Evolutionary conservation across 306 rosid genomes (phyloP).

Genomic region (Astragalus glycyphyllos): DNA sequence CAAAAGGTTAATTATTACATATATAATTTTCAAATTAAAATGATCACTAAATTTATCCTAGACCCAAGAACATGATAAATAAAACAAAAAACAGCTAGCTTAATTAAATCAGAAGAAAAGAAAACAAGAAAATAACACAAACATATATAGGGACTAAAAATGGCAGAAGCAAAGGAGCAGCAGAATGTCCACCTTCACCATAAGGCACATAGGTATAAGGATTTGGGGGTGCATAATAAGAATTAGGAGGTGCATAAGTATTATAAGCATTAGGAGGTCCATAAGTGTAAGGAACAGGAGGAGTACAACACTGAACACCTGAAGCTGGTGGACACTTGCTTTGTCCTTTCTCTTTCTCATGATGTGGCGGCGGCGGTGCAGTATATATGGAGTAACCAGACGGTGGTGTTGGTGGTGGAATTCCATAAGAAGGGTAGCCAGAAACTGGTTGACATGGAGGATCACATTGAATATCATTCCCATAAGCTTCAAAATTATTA

Average conservation of each 20-base stretch:
- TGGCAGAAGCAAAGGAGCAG: too few species aligned
- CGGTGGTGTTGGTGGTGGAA: constrained; percentile 38
- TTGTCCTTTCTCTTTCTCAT: not conserved
- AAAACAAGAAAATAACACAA: too few species aligned
- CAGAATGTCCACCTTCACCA: too few species aligned
- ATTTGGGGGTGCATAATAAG: constrained; percentile 23
- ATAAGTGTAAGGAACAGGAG: not conserved
- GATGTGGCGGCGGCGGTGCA: constrained; percentile 33
- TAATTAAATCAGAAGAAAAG: too few species aligned
- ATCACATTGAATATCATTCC: constrained; percentile 38
- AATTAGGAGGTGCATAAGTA: constrained; percentile 28
- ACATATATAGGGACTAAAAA: too few species aligned
- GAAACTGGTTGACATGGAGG: constrained; percentile 49
- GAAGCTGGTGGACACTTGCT: constrained; percentile 54
- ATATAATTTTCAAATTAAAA: too few species aligned
- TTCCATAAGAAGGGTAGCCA: constrained; percentile 41
- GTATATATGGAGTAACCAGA: constrained; percentile 42
- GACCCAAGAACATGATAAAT: too few species aligned
- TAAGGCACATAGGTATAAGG: too few species aligned
- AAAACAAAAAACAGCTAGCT: too few species aligned
- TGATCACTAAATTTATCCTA: too few species aligned
- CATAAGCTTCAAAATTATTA: constrained; percentile 35
- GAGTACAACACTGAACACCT: constrained; percentile 48
- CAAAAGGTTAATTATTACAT: too few species aligned
- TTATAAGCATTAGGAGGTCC: too few species aligned